A percentile compares a stretch with the other conserved stretches of the same genome.
Conservation (phyloP, 1,139 yeast species). For the Candida glucosophila region DNA sequence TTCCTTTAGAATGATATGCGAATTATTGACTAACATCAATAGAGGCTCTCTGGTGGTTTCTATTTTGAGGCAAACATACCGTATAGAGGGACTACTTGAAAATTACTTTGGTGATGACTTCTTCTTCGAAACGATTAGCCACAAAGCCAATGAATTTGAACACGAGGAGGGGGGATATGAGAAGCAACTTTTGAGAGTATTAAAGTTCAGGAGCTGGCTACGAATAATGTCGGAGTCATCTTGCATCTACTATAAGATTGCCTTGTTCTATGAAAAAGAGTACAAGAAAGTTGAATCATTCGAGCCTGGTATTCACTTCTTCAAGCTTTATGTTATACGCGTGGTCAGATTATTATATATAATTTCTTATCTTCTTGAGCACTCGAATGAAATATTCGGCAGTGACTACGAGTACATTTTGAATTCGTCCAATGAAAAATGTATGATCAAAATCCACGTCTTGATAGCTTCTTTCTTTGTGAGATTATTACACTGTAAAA, state of each 20-base stretch:
- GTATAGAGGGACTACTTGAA: slow-evolving; percentile 28
- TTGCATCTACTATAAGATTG: slow-evolving; percentile 37
- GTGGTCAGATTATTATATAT: slow-evolving; percentile 38
- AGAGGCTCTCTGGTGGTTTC: slow-evolving; percentile 29
- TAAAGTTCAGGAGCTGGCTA: slow-evolving; percentile 27
- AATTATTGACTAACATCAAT: slow-evolving; percentile 20
- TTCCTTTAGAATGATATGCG: slow-evolving; percentile 23
- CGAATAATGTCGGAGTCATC: slow-evolving; percentile 35
- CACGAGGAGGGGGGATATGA: slow-evolving; percentile 15
- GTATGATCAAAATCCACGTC: slow-evolving; percentile 36
- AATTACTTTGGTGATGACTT: slow-evolving; percentile 37
- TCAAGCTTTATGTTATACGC: slow-evolving; percentile 34
- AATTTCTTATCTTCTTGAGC: slow-evolving; percentile 37
- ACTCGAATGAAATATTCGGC: slow-evolving; percentile 38
- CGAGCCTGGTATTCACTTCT: slow-evolving; percentile 36
- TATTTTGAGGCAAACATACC: slow-evolving; percentile 28
- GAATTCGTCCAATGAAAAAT: slow-evolving; percentile 32
- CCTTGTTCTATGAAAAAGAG: slow-evolving; percentile 33
- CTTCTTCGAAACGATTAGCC: slow-evolving; percentile 26
- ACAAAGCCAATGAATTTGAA: slow-evolving; percentile 9
- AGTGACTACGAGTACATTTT: slow-evolving; percentile 30
- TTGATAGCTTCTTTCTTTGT: slow-evolving; percentile 35
- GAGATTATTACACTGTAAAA: slow-evolving; percentile 33
- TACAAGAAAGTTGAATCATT: slow-evolving; percentile 23
- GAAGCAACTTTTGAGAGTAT: slow-evolving; percentile 26